Evolutionary conservation across 305 asterid species (phyloP).

Genomic region (Withania somnifera): DNA sequence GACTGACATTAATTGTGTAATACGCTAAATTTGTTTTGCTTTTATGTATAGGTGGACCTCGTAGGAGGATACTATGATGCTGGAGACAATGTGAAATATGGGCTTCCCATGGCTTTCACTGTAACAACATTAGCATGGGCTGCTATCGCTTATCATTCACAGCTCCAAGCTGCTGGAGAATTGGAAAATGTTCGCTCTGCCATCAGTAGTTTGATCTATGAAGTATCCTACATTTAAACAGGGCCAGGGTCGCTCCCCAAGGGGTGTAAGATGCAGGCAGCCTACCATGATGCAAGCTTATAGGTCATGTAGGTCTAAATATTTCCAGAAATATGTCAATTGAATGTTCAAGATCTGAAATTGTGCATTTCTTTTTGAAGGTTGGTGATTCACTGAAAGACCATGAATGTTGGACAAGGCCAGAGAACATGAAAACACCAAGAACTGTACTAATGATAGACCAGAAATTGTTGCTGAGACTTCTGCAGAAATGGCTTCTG

Average conservation of each 20-base stretch:
- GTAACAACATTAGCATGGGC: constrained; percentile 69
- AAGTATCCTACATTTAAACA: not conserved
- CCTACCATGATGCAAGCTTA: not conserved
- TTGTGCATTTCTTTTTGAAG: constrained; percentile 8
- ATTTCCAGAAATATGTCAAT: not conserved
- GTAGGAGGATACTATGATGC: constrained; percentile 90
- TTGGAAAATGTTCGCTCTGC: constrained; percentile 29
- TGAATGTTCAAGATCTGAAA: not conserved
- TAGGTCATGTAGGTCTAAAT: not conserved
- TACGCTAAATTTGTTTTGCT: not conserved
- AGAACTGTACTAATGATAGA: constrained; percentile 47
- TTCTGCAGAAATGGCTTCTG: constrained; percentile 66
- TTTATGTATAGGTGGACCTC: constrained; percentile 45
- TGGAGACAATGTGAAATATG: constrained; percentile 76
- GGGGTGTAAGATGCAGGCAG: not conserved
- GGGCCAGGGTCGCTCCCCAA: not conserved
- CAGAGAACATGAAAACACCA: constrained; percentile 68
- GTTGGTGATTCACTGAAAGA: constrained; percentile 75
- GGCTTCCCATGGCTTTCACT: constrained; percentile 79
- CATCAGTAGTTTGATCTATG: too few relatives aligned
- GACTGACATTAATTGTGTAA: not conserved
- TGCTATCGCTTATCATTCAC: constrained; percentile 29
- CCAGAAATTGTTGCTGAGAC: constrained; percentile 62
- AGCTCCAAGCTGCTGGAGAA: constrained; percentile 55
- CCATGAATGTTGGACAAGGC: constrained; percentile 69